Conservation (phyloP, 2,329 filamentous ascomycete species). For the Epicoccum sorghinum region DNA sequence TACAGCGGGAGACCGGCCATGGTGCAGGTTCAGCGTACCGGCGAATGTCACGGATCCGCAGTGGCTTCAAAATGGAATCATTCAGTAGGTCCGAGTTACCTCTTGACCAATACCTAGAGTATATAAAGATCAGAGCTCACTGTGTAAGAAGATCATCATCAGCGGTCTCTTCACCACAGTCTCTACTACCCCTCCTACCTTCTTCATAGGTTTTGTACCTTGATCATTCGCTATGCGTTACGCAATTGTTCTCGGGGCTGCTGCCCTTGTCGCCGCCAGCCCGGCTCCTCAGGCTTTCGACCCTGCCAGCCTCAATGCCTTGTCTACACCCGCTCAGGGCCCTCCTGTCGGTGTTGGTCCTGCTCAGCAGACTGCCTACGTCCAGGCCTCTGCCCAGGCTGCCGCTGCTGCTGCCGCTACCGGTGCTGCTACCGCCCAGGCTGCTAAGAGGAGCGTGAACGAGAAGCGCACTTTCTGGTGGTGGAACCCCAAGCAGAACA, state of each 20-base stretch:
- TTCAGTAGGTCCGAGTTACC: not conserved
- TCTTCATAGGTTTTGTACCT: constrained; percentile 1
- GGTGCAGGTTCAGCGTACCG: constrained; percentile 1
- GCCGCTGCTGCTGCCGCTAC: constrained; percentile 21
- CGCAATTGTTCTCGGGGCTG: constrained; percentile 27
- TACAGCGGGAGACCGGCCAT: constrained; percentile 11
- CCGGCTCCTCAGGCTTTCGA: constrained; percentile 32
- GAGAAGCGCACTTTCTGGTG: constrained; percentile 13
- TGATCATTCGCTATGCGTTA: constrained; percentile 26
- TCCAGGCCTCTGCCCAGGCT: constrained; percentile 20
- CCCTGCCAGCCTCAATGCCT: constrained; percentile 9
- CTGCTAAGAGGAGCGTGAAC: constrained; percentile 20
- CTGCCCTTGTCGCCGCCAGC: constrained; percentile 28
- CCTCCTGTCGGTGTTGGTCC: constrained; percentile 26
- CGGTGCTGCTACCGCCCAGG: constrained; percentile 19
- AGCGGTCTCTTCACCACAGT: constrained; percentile 11
- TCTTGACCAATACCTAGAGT: constrained; percentile 1
- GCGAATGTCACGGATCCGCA: constrained; percentile 1
- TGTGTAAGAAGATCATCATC: constrained; percentile 6
- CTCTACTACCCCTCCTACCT: constrained; percentile 4
- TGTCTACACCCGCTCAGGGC: constrained; percentile 22
- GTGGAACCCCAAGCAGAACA: constrained; percentile 1
- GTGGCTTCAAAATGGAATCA: constrained; percentile 9
- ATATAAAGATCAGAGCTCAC: constrained; percentile 11
- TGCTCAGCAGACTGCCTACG: constrained; percentile 19